phyloP scores from a whole-genome alignment of 1,284 basidiomycete genomes.

The Sphagnurus paluster region DNA sequence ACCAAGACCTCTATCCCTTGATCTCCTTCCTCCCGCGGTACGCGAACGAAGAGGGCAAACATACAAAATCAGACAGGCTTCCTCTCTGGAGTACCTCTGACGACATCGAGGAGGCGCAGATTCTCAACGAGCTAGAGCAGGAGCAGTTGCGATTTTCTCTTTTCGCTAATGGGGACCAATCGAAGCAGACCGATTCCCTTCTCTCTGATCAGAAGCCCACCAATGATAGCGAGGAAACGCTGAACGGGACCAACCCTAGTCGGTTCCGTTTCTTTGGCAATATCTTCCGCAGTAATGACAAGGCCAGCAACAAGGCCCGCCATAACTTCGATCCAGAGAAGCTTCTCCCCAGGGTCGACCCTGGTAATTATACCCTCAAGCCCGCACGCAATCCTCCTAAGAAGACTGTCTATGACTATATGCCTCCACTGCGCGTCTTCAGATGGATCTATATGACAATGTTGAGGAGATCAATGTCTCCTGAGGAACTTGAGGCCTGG shows the following conservation, averaged over 20 bases:
- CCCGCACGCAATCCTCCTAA: constrained; percentile 57
- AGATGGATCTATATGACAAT: constrained; percentile 41
- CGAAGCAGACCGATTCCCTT: constrained; percentile 21
- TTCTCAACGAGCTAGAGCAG: constrained; percentile 22
- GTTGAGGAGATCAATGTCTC: constrained; percentile 25
- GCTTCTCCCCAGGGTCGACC: constrained; percentile 48
- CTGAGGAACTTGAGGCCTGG: constrained; percentile 22
- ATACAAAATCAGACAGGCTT: constrained; percentile 46
- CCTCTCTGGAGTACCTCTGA: constrained; percentile 58
- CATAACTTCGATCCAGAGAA: constrained; percentile 55
- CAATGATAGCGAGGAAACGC: constrained; percentile 18
- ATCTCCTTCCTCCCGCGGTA: constrained; percentile 64
- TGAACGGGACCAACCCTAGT: constrained; percentile 26
- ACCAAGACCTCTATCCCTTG: constrained; percentile 62
- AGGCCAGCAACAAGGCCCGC: too few relatives aligned
- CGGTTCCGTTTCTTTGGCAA: constrained; percentile 26
- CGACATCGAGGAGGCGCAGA: constrained; percentile 30
- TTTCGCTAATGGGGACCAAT: constrained; percentile 19
- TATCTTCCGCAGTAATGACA: too few relatives aligned
- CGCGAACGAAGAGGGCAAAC: constrained; percentile 33
- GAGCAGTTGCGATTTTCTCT: constrained; percentile 19
- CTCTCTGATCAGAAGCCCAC: constrained; percentile 20
- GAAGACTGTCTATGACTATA: constrained; percentile 49
- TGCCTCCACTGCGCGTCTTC: constrained; percentile 59
- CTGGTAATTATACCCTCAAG: constrained; percentile 48